Evolutionary conservation across 371 early-diverging fungal species (phyloP).

Genomic region (Mortierella sp.): DNA sequence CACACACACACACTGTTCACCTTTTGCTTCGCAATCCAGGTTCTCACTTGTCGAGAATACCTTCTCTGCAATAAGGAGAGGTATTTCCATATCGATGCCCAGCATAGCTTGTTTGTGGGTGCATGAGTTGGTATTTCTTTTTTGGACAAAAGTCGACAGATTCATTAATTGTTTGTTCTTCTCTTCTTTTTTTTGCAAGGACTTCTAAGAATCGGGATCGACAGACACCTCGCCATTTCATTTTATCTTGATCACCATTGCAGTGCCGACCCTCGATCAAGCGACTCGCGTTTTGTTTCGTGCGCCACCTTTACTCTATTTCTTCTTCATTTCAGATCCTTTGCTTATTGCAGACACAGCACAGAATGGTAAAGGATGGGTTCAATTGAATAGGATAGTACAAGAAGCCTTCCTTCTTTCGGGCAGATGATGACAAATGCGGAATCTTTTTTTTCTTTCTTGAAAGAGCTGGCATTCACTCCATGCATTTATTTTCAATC

Average conservation of each 20-base stretch:
- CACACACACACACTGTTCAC: background rate
- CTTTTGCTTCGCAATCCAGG: background rate
- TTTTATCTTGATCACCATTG: no score
- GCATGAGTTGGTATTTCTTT: background rate
- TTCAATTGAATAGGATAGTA: background rate
- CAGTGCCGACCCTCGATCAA: background rate
- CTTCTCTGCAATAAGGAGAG: background rate
- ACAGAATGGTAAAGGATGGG: background rate
- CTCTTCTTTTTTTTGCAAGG: background rate
- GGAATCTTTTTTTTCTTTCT: background rate
- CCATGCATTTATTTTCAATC: background rate
- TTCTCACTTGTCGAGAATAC: background rate
- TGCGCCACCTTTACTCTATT: background rate
- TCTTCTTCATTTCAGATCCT: background rate
- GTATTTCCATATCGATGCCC: background rate
- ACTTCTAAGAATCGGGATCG: background rate
- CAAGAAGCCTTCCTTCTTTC: background rate
- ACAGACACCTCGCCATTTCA: background rate
- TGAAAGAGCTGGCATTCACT: background rate
- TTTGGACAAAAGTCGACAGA: background rate
- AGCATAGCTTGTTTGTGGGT: background rate
- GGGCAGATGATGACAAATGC: constrained; percentile 15
- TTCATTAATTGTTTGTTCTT: background rate
- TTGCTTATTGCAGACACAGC: background rate
- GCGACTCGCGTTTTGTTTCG: background rate